Evolutionary conservation across 129 eudicot genomes (phyloP), one percentile per base, ranked within the genome.

Genomic region (Cynara cardunculus): DNA sequence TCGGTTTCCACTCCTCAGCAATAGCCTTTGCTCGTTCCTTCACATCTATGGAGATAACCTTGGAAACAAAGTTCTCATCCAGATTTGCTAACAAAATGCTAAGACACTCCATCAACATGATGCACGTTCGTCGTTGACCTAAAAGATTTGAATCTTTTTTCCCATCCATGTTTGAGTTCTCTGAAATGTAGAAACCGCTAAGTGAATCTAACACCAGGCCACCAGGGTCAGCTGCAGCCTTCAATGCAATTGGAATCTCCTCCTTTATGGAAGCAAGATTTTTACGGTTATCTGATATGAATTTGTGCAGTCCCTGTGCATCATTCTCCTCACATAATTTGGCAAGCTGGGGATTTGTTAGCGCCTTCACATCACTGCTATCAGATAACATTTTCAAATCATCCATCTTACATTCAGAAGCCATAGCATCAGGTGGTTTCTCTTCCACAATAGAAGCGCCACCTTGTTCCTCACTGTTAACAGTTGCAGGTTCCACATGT

Each of bases 1-100:
- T 96, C 19, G 97, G 97, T 74, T 96, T 96, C 99, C 99, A 96
- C 82, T 89, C 97, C 74, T 90, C 93, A 27, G 99, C 99, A 84
- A 91, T 89, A 81, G 78, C 88, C 87, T 88, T 92, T 74, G 99
- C 99, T 26, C 99, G 87, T 66, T 84, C 89, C 80, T 91, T 96
- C 27, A 85, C 87, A 28, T 83, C 79, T 62, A 81, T 85, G 12
- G 96, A 89, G 44, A 95, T 87, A 25, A 95, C 85, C 81, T 24
- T 78, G 66, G 90, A 85, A 84, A 81, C 76, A 64, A 87, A 87
- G 7, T 80, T 87, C 62, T 53, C 39, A 77, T 87, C 89, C 70
- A 89, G 83, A 76, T 82, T 85, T 62, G 79, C 30, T 30, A 88
- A 77, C 74, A 96, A 86, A 83, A 84, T 74, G 87, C 91, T 84